A percentile compares a stretch with the other conserved stretches of the same genome.
Evolutionary conservation across 1,284 basidiomycete species (phyloP).

Genomic region (Psilocybe mexicana): DNA sequence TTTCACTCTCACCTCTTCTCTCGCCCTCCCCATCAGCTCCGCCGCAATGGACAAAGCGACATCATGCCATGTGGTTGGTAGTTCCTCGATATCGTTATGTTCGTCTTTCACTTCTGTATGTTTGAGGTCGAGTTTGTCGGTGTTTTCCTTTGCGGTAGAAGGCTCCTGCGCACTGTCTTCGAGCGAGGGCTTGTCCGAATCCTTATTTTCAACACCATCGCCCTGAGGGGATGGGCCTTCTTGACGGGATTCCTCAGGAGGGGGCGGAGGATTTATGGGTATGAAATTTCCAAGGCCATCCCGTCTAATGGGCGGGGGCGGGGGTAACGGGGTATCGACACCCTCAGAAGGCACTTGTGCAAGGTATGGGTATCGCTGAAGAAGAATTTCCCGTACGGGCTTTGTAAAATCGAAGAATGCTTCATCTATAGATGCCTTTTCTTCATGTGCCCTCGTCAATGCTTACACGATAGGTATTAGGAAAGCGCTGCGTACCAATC

Average conservation of each 20-base stretch:
- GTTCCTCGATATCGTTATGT: conserved; percentile 30
- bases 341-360: conserved; percentile 69
- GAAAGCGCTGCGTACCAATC: conserved; percentile 32
- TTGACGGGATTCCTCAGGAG: conserved; percentile 7
- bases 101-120: neutral
- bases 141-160: neutral
- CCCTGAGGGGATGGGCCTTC: neutral
- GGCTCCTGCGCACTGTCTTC: neutral
- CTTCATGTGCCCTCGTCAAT: conserved; percentile 38
- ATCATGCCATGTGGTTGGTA: conserved; percentile 80
- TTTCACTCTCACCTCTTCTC: conserved; percentile 67
- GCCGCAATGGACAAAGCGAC: conserved; percentile 89
- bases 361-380: conserved; percentile 79
- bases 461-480: neutral
- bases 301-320: conserved; percentile 74
- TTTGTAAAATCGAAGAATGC: conserved; percentile 89
- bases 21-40: conserved; percentile 81
- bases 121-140: conserved; percentile 11
- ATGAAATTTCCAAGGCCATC: conserved; percentile 67
- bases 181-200: neutral
- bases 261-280: conserved; percentile 48
- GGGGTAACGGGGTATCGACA: conserved; percentile 81
- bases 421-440: conserved; percentile 83
- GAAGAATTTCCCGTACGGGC: conserved; percentile 71
- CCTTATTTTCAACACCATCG: neutral